Evolutionary conservation across 73 alveolate genomes (phyloP), one percentile per base, ranked within the genome.

Genomic region (Symbiodinium pilosum): DNA sequence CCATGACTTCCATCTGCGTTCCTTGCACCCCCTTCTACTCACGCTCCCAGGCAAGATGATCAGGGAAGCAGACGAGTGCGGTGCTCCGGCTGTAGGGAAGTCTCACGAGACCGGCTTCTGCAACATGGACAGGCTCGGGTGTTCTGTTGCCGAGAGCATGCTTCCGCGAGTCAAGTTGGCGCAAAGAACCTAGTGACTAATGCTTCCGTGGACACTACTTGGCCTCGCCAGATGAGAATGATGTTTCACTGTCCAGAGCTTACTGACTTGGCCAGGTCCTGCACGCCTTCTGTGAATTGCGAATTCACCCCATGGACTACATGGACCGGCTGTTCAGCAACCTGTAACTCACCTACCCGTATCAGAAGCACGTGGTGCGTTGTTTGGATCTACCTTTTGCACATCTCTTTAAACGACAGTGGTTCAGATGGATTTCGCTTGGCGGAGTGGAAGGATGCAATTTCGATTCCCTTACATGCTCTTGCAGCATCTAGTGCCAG

Each of bases 101-200:
- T 85, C 97, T 28, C 97, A 91, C 21, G 97, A 91, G 97, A 91
- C 97, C n/a, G 97, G 97, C 40, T 68, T 91, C 41, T 91, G 97
- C 97, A 91, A 91, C 43, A 41, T 91, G 73, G 77, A 91, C 88
- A 64, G 77, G 77, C 77, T 47, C 59, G 59, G 59, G 59, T 14
- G 14, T n/a, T n/a, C n/a, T n/a, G n/a, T n/a, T n/a, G n/a, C n/a
- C n/a, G n/a, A n/a, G n/a, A n/a, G n/a, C n/a, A n/a, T n/a, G n/a
- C n/a, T n/a, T n/a, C n/a, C n/a, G n/a, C n/a, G n/a, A n/a, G n/a
- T n/a, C n/a, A n/a, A n/a, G n/a, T n/a, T n/a, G n/a, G n/a, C n/a
- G n/a, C n/a, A n/a, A n/a, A n/a, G n/a, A n/a, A n/a, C n/a, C n/a
- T n/a, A n/a, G n/a, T n/a, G n/a, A n/a, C n/a, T n/a, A n/a, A n/a